Conservation (phyloP, 2,329 filamentous ascomycete species). For the Aspergillus versicolor region DNA sequence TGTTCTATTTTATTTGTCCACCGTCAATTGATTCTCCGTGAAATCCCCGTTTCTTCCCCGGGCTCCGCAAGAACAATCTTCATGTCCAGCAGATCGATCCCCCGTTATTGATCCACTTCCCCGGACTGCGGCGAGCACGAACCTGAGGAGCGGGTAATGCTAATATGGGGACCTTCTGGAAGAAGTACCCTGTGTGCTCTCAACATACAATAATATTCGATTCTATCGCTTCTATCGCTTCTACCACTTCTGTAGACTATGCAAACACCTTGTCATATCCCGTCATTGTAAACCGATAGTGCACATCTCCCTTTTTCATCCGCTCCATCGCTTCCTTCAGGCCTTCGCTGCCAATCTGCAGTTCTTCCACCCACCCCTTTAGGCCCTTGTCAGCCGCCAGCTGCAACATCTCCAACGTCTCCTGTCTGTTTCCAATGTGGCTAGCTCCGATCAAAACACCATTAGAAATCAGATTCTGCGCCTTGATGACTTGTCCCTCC, state of each 20-base stretch:
- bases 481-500: constrained; percentile 67
- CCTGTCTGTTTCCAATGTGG: constrained; percentile 68
- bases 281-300: constrained; percentile 70
- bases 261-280: constrained; percentile 39
- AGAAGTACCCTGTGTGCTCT: neutral
- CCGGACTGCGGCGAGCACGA: constrained; percentile 1
- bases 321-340: constrained; percentile 69
- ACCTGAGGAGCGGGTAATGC: neutral
- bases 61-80: too few species aligned
- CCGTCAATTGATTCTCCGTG: too few species aligned
- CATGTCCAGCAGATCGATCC: neutral
- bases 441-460: constrained; percentile 69
- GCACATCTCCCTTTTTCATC: constrained; percentile 69
- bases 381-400: constrained; percentile 69
- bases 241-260: neutral
- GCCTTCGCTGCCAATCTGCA: constrained; percentile 69
- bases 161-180: neutral
- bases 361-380: constrained; percentile 66
- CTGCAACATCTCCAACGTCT: constrained; percentile 71
- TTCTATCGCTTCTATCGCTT: too few species aligned
- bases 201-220: neutral
- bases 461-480: constrained; percentile 73
- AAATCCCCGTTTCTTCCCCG: neutral
- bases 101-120: constrained; percentile 4
- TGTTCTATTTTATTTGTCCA: too few species aligned